phyloP scores from a whole-genome alignment of 2,329 filamentous ascomycete species.

The Stagonosporopsis rhizophila region DNA sequence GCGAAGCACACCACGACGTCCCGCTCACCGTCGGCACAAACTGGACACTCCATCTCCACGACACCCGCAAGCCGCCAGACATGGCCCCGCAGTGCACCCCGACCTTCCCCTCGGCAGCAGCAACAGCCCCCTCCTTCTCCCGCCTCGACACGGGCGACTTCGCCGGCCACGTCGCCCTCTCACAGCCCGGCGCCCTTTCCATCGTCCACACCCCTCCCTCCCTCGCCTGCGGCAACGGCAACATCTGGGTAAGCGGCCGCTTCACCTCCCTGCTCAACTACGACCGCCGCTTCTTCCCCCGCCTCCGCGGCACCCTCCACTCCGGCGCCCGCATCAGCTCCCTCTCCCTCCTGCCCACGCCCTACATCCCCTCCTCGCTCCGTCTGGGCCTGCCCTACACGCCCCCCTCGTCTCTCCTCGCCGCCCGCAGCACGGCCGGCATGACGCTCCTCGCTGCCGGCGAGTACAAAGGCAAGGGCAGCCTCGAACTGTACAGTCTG shows the following conservation, averaged over 20 bases:
- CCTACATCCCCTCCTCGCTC: slow-evolving; percentile 68
- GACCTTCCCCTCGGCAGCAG: slow-evolving; percentile 34
- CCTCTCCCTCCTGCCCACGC: slow-evolving; percentile 72
- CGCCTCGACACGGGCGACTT: slow-evolving; percentile 57
- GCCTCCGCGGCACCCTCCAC: slow-evolving; percentile 77
- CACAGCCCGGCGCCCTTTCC: slow-evolving; percentile 81
- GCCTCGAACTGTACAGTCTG: slow-evolving; percentile 83
- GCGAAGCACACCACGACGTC: slow-evolving; percentile 68
- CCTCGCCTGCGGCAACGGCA: slow-evolving; percentile 68
- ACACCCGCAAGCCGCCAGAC: slow-evolving; percentile 63
- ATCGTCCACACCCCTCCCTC: slow-evolving; percentile 77
- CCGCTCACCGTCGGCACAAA: slow-evolving; percentile 87
- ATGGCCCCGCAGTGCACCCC: slow-evolving; percentile 27
- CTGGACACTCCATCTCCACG: slow-evolving; percentile 80
- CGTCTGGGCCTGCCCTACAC: slow-evolving; percentile 64
- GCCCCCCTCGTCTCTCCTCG: slow-evolving; percentile 61
- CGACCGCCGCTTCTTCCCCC: slow-evolving; percentile 84
- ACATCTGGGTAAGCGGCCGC: slow-evolving; percentile 87
- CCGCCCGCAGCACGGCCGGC: slow-evolving; percentile 61
- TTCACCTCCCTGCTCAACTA: slow-evolving; percentile 91
- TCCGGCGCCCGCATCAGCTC: slow-evolving; percentile 82
- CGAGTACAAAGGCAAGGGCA: slow-evolving; percentile 44
- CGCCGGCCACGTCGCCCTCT: slow-evolving; percentile 71
- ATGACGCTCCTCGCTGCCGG: slow-evolving; percentile 42
- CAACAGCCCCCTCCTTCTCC: slow-evolving; percentile 34